phyloP scores from a whole-genome alignment of 2,329 filamentous ascomycete species.

The Colletotrichum falcatum region DNA sequence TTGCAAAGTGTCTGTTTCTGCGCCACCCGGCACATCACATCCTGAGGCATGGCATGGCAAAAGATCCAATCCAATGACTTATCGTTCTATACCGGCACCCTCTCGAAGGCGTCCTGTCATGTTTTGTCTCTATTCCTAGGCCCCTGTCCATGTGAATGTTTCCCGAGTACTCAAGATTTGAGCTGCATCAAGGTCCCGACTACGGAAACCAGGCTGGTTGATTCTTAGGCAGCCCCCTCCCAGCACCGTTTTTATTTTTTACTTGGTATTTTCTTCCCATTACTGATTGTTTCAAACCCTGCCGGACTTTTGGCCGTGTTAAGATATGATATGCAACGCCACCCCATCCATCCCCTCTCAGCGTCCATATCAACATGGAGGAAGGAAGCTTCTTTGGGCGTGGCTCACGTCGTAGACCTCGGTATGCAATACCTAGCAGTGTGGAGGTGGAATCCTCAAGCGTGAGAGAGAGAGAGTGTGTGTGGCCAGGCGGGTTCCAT shows the following conservation, averaged over 20 bases:
- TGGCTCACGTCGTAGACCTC: not conserved
- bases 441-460: not conserved
- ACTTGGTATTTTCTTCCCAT: not conserved
- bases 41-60: slow-evolving; percentile 3
- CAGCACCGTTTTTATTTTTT: not conserved
- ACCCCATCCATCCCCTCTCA: not conserved
- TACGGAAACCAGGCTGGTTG: not conserved
- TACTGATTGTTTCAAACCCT: not conserved
- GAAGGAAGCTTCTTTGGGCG: not conserved
- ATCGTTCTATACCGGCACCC: not conserved
- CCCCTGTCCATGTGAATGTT: not conserved
- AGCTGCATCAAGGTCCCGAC: not conserved
- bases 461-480: not conserved
- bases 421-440: not conserved
- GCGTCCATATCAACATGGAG: not conserved
- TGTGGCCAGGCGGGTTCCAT: too few species aligned
- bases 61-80: not conserved
- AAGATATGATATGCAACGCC: slow-evolving; percentile 1
- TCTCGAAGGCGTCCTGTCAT: not conserved
- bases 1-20: slow-evolving; percentile 6
- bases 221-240: not conserved
- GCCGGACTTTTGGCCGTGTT: not conserved
- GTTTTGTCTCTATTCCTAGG: not conserved
- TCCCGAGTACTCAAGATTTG: not conserved
- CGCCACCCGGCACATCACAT: slow-evolving; percentile 6